Evolutionary conservation across 2,329 filamentous ascomycete species (phyloP).

Genomic region (Coniella lustricola): DNA sequence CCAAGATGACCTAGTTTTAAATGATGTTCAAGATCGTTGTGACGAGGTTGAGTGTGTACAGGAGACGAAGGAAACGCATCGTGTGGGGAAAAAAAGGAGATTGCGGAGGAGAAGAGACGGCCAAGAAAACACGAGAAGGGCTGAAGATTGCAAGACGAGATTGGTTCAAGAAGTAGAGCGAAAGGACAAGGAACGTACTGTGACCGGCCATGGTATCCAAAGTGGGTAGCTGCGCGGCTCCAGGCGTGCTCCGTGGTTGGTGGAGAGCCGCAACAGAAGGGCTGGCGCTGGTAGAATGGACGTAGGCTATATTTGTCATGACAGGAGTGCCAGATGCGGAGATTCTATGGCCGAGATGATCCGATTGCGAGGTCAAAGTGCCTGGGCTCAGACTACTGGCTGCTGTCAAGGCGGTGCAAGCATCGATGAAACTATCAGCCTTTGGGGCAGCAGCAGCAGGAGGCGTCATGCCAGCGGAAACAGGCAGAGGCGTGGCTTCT

Average conservation of each 20-base stretch:
- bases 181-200: slow-evolving; percentile 17
- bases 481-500: too few relatives aligned
- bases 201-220: slow-evolving; percentile 28
- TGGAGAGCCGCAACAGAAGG: slow-evolving; percentile 22
- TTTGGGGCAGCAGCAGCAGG: too few relatives aligned
- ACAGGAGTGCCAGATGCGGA: slow-evolving; percentile 10
- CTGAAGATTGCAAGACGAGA: not conserved
- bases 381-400: slow-evolving; percentile 7
- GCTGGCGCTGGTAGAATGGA: slow-evolving; percentile 21
- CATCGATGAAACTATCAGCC: too few relatives aligned
- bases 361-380: slow-evolving; percentile 5
- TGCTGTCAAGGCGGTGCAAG: slow-evolving; percentile 5
- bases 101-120: not conserved
- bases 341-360: slow-evolving; percentile 5
- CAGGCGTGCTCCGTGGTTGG: slow-evolving; percentile 20
- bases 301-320: slow-evolving; percentile 19
- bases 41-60: not conserved
- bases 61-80: not conserved
- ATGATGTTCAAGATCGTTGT: not conserved
- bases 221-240: slow-evolving; percentile 29
- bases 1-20: not conserved
- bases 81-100: too few relatives aligned
- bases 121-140: not conserved
- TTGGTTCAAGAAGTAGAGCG: not conserved
- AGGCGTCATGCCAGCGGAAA: too few relatives aligned